A percentile compares a stretch with the other conserved stretches of the same genome.
Conservation (phyloP, 345 rosid genomes). For the Eucalyptus viminalis region DNA sequence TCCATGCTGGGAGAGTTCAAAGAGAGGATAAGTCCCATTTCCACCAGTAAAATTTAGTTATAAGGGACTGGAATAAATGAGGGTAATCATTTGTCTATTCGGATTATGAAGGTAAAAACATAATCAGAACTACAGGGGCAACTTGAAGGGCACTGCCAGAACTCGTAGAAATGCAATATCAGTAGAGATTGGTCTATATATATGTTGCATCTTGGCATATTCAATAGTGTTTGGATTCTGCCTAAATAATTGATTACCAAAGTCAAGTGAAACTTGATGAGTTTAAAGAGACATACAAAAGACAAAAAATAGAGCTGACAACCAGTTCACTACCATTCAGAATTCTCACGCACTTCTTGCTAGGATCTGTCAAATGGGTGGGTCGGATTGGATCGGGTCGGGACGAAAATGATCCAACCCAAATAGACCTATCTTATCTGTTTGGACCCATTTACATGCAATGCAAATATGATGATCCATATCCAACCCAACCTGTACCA, state of each 20-base stretch:
- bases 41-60: neutral
- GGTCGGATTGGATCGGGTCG: neutral
- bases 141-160: neutral
- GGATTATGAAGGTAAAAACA: neutral
- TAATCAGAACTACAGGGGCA: neutral
- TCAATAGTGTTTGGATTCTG: neutral
- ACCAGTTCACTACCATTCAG: neutral
- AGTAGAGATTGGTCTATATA: neutral
- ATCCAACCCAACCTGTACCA: neutral
- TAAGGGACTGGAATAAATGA: neutral
- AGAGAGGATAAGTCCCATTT: neutral
- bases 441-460: neutral
- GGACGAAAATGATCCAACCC: neutral
- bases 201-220: neutral
- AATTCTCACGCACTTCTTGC: neutral
- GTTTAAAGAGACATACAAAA: neutral
- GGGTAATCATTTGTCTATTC: neutral
- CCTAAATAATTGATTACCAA: neutral
- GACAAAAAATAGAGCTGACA: neutral
- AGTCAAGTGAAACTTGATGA: neutral
- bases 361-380: neutral
- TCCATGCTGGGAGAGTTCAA: slow-evolving; percentile 52
- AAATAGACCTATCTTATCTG: neutral
- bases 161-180: neutral
- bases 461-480: neutral